phyloP scores from a whole-genome alignment of 495 filamentous ascomycete species.

The Halenospora varia region DNA sequence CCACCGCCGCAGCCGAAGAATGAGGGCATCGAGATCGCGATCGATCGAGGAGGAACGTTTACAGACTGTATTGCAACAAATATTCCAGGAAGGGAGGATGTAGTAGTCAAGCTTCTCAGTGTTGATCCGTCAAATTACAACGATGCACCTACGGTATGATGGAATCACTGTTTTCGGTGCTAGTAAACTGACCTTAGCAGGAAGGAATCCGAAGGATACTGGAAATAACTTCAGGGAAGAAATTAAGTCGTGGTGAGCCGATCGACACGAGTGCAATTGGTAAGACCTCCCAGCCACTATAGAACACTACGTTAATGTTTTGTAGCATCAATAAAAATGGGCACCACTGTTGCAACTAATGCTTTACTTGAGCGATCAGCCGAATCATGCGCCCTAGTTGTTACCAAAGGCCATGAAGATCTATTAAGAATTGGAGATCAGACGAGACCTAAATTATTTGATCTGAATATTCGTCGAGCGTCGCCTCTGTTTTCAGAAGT shows the following conservation, averaged over 20 bases:
- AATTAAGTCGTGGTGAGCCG: neutral
- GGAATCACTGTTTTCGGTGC: neutral
- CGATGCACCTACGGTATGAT: slow-evolving; percentile 39
- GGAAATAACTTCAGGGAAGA: slow-evolving; percentile 17
- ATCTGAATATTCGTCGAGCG: slow-evolving; percentile 20
- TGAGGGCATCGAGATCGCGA: slow-evolving; percentile 36
- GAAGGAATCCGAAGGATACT: slow-evolving; percentile 35
- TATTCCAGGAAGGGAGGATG: slow-evolving; percentile 41
- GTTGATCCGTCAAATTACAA: slow-evolving; percentile 47
- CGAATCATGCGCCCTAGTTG: slow-evolving; percentile 15
- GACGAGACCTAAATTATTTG: slow-evolving; percentile 26
- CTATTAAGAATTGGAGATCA: slow-evolving; percentile 28
- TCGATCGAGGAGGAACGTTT: slow-evolving; percentile 64
- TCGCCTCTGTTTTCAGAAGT: slow-evolving; percentile 19
- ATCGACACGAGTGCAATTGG: slow-evolving; percentile 46
- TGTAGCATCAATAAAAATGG: slow-evolving; percentile 13
- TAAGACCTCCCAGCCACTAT: slow-evolving; percentile 51
- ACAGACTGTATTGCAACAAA: slow-evolving; percentile 62
- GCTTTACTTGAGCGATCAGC: slow-evolving; percentile 23
- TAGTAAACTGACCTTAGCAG: neutral
- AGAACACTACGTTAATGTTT: neutral
- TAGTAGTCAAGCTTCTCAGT: slow-evolving; percentile 46
- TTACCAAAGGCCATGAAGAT: slow-evolving; percentile 28
- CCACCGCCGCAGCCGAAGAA: neutral
- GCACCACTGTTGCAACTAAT: slow-evolving; percentile 29